A percentile compares a stretch with the other conserved stretches of the same genome.
These are phyloP conservation scores for Herpotrichia juniperi DNA, from an alignment of 2,329 filamentous ascomycete species.

Conservation along the genomic window DNA sequence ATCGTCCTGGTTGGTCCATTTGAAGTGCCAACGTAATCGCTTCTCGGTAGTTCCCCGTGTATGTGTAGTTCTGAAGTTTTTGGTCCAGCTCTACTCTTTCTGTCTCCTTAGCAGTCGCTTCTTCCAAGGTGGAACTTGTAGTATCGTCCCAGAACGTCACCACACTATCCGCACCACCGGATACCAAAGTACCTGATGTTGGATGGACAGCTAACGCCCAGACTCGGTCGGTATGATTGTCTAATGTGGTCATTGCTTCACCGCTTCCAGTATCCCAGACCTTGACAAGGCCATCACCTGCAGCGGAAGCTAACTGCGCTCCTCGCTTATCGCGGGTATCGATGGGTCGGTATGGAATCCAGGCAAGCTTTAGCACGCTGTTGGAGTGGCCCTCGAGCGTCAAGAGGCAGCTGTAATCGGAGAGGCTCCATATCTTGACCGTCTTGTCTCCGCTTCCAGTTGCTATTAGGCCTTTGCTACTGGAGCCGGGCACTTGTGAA, in stretches of 20 bases:
- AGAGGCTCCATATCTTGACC: conserved; percentile 90
- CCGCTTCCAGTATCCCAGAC: conserved; percentile 90
- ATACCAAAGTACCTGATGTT: conserved; percentile 74
- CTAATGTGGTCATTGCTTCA: conserved; percentile 85
- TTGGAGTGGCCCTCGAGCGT: conserved; percentile 98
- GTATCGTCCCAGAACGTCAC: conserved; percentile 97
- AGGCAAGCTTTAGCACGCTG: conserved; percentile 90
- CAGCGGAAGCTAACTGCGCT: conserved; percentile 81
- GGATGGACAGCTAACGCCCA: conserved; percentile 81
- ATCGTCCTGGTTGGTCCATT: conserved; percentile 88
- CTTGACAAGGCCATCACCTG: conserved; percentile 93
- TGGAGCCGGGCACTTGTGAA: conserved; percentile 65
- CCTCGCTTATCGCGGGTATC: conserved; percentile 59
- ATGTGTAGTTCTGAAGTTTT: conserved; percentile 89
- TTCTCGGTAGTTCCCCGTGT: conserved; percentile 85
- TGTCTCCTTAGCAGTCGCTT: conserved; percentile 74
- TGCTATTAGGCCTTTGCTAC: conserved; percentile 78
- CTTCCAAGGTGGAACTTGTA: conserved; percentile 77
- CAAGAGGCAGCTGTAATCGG: conserved; percentile 88
- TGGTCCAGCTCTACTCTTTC: conserved; percentile 93
- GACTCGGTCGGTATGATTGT: conserved; percentile 96
- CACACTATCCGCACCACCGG: conserved; percentile 89
- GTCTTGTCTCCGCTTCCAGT: conserved; percentile 97
- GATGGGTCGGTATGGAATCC: conserved; percentile 66
- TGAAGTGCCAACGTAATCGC: conserved; percentile 91